These are phyloP conservation scores for Phytophthora litchii DNA, from an alignment of 352 stramenopile species.

Conservation along the genomic window DNA sequence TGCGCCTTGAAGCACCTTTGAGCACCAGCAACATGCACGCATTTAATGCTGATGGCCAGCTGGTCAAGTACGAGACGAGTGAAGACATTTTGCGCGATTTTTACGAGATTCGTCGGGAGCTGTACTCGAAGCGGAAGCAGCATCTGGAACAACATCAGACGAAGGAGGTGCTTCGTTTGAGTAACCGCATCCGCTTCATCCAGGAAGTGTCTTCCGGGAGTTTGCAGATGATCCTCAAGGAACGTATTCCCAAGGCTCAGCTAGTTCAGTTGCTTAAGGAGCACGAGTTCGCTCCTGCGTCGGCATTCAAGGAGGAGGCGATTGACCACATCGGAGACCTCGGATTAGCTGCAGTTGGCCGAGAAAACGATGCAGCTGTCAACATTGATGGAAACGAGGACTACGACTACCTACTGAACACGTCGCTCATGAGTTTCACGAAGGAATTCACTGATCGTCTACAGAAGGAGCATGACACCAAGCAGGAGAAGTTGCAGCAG, in stretches of 20 bases:
- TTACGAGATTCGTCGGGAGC: conserved; percentile 90
- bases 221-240: conserved; percentile 90
- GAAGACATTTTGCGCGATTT: conserved; percentile 94
- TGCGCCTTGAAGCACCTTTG: conserved; percentile 96
- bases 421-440: conserved; percentile 98
- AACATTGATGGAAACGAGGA: conserved; percentile 53
- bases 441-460: conserved; percentile 95
- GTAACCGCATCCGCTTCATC: conserved; percentile 98
- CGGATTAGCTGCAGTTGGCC: conserved; percentile 28
- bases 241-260: conserved; percentile 68
- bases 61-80: conserved; percentile 92
- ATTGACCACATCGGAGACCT: conserved; percentile 37
- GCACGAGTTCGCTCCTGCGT: conserved; percentile 55
- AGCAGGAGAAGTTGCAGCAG: conserved; percentile 86
- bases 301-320: conserved; percentile 52
- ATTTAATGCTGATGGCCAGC: conserved; percentile 92
- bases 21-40: conserved; percentile 98
- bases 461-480: conserved; percentile 89
- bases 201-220: conserved; percentile 94
- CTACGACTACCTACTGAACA: conserved; percentile 98
- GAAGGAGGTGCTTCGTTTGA: conserved; percentile 89
- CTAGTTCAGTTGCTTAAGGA: conserved; percentile 57
- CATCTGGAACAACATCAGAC: conserved; percentile 82
- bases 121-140: conserved; percentile 88
- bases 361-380: conserved; percentile 14